A percentile compares a stretch with the other conserved stretches of the same genome.
These are phyloP conservation scores for Hyaloperonospora brassicae DNA, from an alignment of 352 stramenopile species.

Conservation along the genomic window DNA sequence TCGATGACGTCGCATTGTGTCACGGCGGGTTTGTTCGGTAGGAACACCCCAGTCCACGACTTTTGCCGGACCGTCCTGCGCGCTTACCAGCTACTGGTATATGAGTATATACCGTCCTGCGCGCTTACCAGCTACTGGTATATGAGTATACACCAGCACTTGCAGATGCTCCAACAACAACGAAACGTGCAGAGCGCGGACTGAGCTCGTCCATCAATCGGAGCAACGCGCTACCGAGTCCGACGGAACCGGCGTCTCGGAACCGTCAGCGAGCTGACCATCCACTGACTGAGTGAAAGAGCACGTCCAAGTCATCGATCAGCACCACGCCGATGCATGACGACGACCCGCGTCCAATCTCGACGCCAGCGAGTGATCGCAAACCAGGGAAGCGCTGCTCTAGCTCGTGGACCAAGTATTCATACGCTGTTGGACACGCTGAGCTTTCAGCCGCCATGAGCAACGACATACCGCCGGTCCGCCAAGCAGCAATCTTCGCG, in stretches of 20 bases:
- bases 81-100: constrained; percentile 43
- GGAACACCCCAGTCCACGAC: constrained; percentile 54
- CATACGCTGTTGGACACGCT: no score
- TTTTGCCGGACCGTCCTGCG: constrained; percentile 47
- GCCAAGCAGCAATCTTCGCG: no score
- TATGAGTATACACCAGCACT: constrained; percentile 26
- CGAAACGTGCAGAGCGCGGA: constrained; percentile 23
- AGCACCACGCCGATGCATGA: constrained; percentile 36
- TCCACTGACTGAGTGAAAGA: constrained; percentile 49
- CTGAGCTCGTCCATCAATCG: constrained; percentile 50
- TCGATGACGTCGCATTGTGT: constrained; percentile 44
- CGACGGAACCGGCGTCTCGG: constrained; percentile 30
- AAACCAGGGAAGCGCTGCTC: constrained; percentile 26
- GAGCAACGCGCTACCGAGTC: constrained; percentile 52
- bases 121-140: no score
- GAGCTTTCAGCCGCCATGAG: no score
- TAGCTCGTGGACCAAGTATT: no score
- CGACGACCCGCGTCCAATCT: constrained; percentile 1
- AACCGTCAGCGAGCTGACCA: constrained; percentile 27
- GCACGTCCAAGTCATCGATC: constrained; percentile 61
- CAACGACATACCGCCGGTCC: no score
- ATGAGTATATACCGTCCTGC: constrained; percentile 35
- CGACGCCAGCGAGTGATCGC: constrained; percentile 1
- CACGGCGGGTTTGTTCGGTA: constrained; percentile 41
- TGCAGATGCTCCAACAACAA: constrained; percentile 41